Evolutionary conservation across 2,329 filamentous ascomycete genomes (phyloP).

Genomic region (Pseudocercospora fijiensis): DNA sequence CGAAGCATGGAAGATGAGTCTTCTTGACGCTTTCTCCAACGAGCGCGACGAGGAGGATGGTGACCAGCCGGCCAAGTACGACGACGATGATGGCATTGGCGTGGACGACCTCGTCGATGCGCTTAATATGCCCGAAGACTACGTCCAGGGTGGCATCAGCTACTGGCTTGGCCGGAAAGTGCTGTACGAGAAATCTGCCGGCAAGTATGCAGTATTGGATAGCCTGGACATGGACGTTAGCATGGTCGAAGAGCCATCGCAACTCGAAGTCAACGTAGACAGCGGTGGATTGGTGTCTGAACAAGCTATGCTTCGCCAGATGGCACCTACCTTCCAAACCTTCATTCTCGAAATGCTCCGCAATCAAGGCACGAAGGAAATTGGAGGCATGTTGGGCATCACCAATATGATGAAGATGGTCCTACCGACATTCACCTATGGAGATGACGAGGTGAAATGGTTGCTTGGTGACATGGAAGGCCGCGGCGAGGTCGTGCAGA

Average conservation of each 20-base stretch:
- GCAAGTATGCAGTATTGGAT: constrained; percentile 68
- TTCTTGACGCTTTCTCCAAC: constrained; percentile 75
- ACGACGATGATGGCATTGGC: constrained; percentile 33
- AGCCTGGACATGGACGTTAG: constrained; percentile 47
- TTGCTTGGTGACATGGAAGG: constrained; percentile 77
- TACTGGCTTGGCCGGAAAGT: constrained; percentile 73
- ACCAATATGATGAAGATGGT: constrained; percentile 95
- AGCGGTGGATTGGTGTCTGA: constrained; percentile 53
- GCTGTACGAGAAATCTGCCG: constrained; percentile 54
- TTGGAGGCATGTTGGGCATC: constrained; percentile 78
- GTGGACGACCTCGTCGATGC: constrained; percentile 49
- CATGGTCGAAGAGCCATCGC: constrained; percentile 32
- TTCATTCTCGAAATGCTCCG: constrained; percentile 95
- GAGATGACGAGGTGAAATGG: constrained; percentile 80
- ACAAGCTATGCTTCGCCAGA: constrained; percentile 64
- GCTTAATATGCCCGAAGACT: constrained; percentile 71
- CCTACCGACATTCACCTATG: constrained; percentile 83
- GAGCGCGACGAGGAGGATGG: constrained; percentile 42
- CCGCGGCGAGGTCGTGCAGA: constrained; percentile 60
- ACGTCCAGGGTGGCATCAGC: constrained; percentile 64
- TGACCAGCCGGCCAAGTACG: constrained; percentile 12
- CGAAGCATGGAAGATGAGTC: constrained; percentile 79
- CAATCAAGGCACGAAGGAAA: constrained; percentile 58
- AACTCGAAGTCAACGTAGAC: constrained; percentile 42
- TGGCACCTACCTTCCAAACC: constrained; percentile 76